Base-by-base conservation (phyloP, 139 green algal species). In the Pseudopediastrum boryanum region DNA sequence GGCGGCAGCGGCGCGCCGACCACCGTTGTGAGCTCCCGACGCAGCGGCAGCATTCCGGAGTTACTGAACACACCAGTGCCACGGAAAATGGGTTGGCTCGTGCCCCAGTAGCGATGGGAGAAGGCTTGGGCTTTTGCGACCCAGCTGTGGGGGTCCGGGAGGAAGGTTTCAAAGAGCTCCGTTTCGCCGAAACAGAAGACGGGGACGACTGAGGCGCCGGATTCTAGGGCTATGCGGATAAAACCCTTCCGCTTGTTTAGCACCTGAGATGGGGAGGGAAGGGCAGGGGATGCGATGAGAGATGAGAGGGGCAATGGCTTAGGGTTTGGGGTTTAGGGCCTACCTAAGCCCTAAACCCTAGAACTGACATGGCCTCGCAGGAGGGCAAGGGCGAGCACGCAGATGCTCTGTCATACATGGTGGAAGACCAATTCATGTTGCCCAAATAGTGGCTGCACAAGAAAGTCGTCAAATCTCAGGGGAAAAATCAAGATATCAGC, bases 211-310 rank as follows among this genome's bases (percentile, higher is more conserved):
- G 38, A 72, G 19, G 87, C 83, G 6, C 87, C 87, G 12, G 85
- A 85, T 58, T 82, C 6, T 41, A 92, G 36, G 21, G 87, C 87
- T 8, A 92, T 44, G 21, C 78, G 48, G 8, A 85, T 75, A 76
- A 92, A 92, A 58, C 87, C 87, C 71, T 85, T 88, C 9, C 87
- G 83, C 23, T 54, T 48, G 27, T 43, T 52, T n/a, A 92, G 71
- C 2, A 90, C 44, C 71, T 78, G 56, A 27, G n/a, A n/a, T n/a
- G n/a, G n/a, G n/a, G n/a, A n/a, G n/a, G n/a, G n/a, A n/a, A n/a
- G n/a, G n/a, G n/a, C n/a, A n/a, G n/a, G n/a, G n/a, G n/a, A n/a
- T n/a, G n/a, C n/a, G n/a, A n/a, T n/a, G n/a, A n/a, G n/a, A n/a
- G n/a, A n/a, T n/a, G n/a, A n/a, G n/a, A n/a, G n/a, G n/a, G n/a